Evolutionary conservation across 2,329 filamentous ascomycete genomes (phyloP).

Genomic region (Dactylonectria macrodidyma): DNA sequence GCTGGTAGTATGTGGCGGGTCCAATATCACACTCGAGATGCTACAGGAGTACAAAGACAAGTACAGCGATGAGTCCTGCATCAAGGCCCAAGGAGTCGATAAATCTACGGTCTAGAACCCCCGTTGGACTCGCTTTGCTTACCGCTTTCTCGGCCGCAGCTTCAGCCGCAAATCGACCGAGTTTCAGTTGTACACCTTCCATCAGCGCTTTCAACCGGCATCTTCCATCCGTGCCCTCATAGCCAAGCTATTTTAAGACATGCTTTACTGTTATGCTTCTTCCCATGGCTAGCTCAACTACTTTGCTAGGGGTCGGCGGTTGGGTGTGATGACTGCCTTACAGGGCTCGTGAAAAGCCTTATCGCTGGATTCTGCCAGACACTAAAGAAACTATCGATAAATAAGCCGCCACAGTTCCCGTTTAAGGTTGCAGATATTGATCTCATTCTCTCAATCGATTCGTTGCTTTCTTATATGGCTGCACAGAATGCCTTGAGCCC

Average conservation of each 20-base stretch:
- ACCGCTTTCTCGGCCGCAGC: neutral
- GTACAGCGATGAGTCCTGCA: constrained; percentile 54
- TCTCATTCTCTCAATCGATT: neutral
- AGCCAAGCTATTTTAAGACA: neutral
- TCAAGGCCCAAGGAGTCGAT: constrained; percentile 45
- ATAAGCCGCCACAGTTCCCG: neutral
- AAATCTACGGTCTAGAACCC: neutral
- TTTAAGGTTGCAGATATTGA: constrained; percentile 11
- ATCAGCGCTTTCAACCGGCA: neutral
- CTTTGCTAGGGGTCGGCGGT: no score
- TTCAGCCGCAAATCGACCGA: neutral
- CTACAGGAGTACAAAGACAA: constrained; percentile 70
- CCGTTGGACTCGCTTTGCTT: neutral
- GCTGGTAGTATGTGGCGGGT: constrained; percentile 87
- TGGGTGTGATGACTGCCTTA: neutral
- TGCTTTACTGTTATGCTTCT: neutral
- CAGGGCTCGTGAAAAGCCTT: neutral
- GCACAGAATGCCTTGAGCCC: neutral
- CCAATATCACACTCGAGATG: constrained; percentile 74
- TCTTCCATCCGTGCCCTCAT: neutral
- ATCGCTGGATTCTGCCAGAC: neutral
- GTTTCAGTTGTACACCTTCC: neutral
- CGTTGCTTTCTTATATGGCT: neutral
- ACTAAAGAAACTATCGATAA: neutral
- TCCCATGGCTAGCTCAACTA: neutral